phyloP scores from a whole-genome alignment of 805 yeast species.

The Sugiyamaella qingdaonensis region DNA sequence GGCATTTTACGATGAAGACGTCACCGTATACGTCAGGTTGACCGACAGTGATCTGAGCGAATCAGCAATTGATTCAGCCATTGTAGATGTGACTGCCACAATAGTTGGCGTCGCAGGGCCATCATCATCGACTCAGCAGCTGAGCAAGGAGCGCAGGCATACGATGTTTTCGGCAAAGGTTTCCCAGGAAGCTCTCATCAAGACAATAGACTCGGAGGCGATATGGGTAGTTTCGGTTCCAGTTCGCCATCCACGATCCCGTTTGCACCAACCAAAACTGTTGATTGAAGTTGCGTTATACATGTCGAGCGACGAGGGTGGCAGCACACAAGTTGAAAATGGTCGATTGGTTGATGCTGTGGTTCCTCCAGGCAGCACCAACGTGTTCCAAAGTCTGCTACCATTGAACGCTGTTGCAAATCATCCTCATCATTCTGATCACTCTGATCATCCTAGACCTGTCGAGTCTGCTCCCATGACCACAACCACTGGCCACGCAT shows the following conservation, averaged over 20 bases:
- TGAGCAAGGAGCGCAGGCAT: neutral
- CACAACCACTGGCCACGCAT: neutral
- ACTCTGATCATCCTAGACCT: neutral
- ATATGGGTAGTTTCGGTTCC: constrained; percentile 6
- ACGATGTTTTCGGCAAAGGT: neutral
- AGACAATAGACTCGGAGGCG: neutral
- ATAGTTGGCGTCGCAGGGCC: neutral
- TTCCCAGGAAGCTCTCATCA: neutral
- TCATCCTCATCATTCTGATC: neutral
- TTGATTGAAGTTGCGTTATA: constrained; percentile 13
- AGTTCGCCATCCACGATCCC: constrained; percentile 19
- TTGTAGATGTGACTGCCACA: neutral
- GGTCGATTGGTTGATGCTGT: constrained; percentile 46
- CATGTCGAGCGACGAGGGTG: neutral
- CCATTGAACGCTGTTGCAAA: neutral
- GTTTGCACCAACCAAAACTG: constrained; percentile 15
- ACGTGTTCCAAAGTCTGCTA: constrained; percentile 34
- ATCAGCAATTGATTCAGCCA: neutral
- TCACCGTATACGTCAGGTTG: constrained; percentile 14
- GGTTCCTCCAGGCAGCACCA: constrained; percentile 41
- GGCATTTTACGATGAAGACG: constrained; percentile 20
- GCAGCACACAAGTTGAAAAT: neutral
- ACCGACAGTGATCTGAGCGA: neutral
- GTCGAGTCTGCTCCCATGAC: neutral
- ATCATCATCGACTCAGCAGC: neutral